These are phyloP conservation scores for Eimeria necatrix DNA, from an alignment of 169 alveolate genomes.

Conservation along the genomic window DNA sequence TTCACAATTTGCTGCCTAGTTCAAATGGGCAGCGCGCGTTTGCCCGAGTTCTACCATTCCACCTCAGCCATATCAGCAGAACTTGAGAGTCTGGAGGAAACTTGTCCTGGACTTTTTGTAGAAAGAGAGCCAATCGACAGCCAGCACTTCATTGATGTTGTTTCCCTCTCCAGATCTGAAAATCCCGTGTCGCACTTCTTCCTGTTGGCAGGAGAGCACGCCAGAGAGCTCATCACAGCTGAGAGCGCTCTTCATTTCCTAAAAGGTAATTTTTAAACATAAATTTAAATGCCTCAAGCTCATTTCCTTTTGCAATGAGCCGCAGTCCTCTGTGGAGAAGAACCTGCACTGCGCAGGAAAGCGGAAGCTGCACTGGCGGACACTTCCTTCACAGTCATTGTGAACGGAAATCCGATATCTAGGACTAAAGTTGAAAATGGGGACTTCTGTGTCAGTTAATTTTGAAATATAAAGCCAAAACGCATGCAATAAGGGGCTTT, in stretches of 20 bases:
- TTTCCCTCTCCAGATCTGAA: background rate
- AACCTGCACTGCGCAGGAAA: background rate
- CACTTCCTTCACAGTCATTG: constrained; percentile 48
- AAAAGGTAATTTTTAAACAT: background rate
- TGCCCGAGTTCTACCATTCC: constrained; percentile 56
- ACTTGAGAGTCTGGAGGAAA: background rate
- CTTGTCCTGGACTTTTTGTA: constrained; percentile 13
- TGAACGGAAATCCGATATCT: constrained; percentile 73
- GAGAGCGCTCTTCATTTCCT: constrained; percentile 73
- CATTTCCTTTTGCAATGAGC: background rate
- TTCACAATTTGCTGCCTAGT: too few species aligned
- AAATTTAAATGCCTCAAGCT: background rate
- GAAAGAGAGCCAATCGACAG: constrained; percentile 9
- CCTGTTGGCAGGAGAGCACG: constrained; percentile 72
- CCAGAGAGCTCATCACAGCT: constrained; percentile 65
- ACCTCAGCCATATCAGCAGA: background rate
- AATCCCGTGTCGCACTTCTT: background rate
- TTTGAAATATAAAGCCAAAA: background rate
- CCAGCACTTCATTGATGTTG: constrained; percentile 19
- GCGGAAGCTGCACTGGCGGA: constrained; percentile 17
- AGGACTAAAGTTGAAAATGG: constrained; percentile 69
- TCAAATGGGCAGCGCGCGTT: too few species aligned
- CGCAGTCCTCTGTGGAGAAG: constrained; percentile 69
- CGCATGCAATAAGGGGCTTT: background rate
- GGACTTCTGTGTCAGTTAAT: constrained; percentile 52